Percentiles rank a stretch among this genome's conserved stretches.
phyloP scores from a whole-genome alignment of 345 rosid genomes.

The Corchorus capsularis region DNA sequence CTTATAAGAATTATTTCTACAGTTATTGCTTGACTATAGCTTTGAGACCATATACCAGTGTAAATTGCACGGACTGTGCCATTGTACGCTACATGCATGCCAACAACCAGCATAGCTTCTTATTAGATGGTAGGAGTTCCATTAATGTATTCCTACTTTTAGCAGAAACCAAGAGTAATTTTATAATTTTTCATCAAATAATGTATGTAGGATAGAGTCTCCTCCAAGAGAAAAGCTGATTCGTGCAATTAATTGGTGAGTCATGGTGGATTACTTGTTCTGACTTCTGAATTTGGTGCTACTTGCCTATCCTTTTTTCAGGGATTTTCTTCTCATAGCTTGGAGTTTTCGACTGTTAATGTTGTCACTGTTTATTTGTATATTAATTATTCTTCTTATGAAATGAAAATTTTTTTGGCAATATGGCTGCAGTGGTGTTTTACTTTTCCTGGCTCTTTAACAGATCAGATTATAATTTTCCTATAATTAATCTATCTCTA shows the following conservation, averaged over 20 bases:
- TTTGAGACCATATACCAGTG: slow-evolving; percentile 1
- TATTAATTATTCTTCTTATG: background rate
- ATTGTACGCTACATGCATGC: background rate
- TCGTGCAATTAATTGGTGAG: slow-evolving; percentile 2
- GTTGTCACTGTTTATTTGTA: slow-evolving; percentile 9
- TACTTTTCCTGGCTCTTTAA: too few species aligned
- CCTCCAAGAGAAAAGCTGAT: slow-evolving; percentile 2
- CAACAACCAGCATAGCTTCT: background rate
- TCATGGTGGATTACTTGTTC: background rate
- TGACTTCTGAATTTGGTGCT: background rate
- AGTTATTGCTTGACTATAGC: background rate
- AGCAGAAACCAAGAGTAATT: slow-evolving; percentile 11
- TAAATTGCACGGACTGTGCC: background rate
- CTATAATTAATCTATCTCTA: too few species aligned
- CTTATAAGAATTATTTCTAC: too few species aligned
- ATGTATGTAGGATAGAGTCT: slow-evolving; percentile 21
- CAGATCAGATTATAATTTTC: too few species aligned
- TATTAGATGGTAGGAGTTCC: slow-evolving; percentile 9
- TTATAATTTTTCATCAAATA: slow-evolving; percentile 27
- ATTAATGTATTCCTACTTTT: background rate
- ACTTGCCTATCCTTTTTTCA: slow-evolving; percentile 1
- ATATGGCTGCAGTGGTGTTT: too few species aligned
- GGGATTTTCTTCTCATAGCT: background rate
- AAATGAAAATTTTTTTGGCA: background rate
- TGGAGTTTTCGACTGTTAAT: background rate